Evolutionary conservation across 163 green algal genomes (phyloP).

Genomic region (Smithsoniella earleae): DNA sequence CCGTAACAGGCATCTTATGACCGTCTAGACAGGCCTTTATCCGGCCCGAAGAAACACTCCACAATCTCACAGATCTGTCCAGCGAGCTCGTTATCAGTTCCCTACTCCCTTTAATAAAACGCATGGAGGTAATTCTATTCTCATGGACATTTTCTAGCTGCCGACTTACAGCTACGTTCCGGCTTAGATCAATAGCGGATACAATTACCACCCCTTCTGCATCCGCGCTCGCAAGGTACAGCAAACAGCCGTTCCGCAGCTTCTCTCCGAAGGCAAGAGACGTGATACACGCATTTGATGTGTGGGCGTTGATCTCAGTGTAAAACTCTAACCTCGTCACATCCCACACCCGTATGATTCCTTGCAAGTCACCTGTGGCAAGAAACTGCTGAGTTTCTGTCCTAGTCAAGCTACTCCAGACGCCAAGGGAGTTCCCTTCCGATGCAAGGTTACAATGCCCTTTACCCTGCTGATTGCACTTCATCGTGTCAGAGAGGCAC

Average conservation of each 20-base stretch:
- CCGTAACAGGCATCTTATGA: neutral
- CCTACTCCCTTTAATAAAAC: neutral
- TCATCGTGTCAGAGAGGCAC: too few relatives aligned
- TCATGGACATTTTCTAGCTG: neutral
- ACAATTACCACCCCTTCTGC: slow-evolving; percentile 2
- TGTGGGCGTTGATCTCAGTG: neutral
- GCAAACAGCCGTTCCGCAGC: slow-evolving; percentile 1
- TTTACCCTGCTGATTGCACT: too few relatives aligned
- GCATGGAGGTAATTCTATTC: slow-evolving; percentile 11
- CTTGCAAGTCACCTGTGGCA: slow-evolving; percentile 27
- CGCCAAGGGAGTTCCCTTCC: too few relatives aligned
- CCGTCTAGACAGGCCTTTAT: neutral
- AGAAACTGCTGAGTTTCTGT: slow-evolving; percentile 15
- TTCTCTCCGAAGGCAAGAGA: neutral
- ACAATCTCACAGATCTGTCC: slow-evolving; percentile 8
- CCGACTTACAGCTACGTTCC: neutral
- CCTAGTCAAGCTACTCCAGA: neutral
- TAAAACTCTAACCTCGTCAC: slow-evolving; percentile 6
- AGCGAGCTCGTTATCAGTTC: slow-evolving; percentile 26
- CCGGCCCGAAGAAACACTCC: slow-evolving; percentile 18
- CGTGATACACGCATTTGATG: neutral
- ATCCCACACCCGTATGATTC: slow-evolving; percentile 1
- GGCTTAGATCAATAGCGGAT: neutral
- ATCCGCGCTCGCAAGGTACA: slow-evolving; percentile 5
- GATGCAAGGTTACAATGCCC: too few relatives aligned